A percentile compares a stretch with the other conserved stretches of the same genome.
phyloP scores from a whole-genome alignment of 306 rosid genomes.

The Quillaja saponaria region DNA sequence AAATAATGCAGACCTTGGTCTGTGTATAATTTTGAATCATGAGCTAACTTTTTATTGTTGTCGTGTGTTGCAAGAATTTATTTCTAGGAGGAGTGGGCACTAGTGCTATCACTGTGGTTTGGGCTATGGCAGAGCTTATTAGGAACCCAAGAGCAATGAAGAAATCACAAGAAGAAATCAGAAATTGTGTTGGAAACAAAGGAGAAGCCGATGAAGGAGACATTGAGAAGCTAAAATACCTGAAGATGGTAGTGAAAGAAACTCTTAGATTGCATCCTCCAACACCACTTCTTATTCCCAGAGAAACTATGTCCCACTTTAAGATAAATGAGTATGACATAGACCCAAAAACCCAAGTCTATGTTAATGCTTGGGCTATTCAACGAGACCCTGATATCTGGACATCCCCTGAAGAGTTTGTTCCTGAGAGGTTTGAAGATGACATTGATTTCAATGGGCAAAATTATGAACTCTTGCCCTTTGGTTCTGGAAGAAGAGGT shows the following conservation, averaged over 20 bases:
- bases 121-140: slow-evolving; percentile 48
- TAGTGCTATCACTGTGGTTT: slow-evolving; percentile 25
- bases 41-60: background rate
- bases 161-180: slow-evolving; percentile 40
- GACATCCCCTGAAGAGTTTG: slow-evolving; percentile 49
- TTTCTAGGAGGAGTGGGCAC: slow-evolving; percentile 49
- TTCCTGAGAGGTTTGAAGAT: slow-evolving; percentile 19
- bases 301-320: slow-evolving; percentile 36
- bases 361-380: slow-evolving; percentile 43
- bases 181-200: slow-evolving; percentile 10
- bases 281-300: slow-evolving; percentile 38
- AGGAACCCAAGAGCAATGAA: slow-evolving; percentile 39
- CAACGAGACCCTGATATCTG: slow-evolving; percentile 40
- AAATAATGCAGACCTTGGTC: background rate
- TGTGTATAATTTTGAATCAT: background rate
- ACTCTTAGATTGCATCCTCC: slow-evolving; percentile 50
- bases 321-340: slow-evolving; percentile 36
- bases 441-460: too few species aligned
- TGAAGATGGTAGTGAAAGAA: slow-evolving; percentile 47
- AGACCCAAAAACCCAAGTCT: slow-evolving; percentile 21
- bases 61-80: slow-evolving; percentile 25
- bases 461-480: too few species aligned
- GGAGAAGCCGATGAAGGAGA: slow-evolving; percentile 33
- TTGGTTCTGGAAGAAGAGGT: too few species aligned
- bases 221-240: slow-evolving; percentile 27